These are phyloP conservation scores for Penicillium arizonense DNA, from an alignment of 495 filamentous ascomycete genomes.

Conservation along the genomic window DNA sequence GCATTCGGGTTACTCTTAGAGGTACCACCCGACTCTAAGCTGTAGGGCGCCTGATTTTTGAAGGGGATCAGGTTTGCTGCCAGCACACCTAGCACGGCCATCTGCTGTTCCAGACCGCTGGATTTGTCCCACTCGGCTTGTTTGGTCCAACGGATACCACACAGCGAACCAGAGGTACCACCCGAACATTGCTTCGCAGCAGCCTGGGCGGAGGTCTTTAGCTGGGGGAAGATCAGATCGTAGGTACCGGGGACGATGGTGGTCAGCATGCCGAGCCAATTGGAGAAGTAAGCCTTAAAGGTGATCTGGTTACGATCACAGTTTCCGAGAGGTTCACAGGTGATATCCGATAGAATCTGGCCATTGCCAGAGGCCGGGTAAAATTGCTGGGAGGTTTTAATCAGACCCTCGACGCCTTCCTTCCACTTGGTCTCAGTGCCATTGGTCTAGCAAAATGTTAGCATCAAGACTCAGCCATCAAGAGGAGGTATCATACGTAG, in stretches of 20 bases:
- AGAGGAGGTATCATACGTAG: constrained; percentile 37
- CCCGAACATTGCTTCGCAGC: constrained; percentile 61
- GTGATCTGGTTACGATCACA: constrained; percentile 71
- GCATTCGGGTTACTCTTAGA: constrained; percentile 61
- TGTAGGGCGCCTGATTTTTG: constrained; percentile 49
- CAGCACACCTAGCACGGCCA: constrained; percentile 58
- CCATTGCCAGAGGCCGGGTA: constrained; percentile 53
- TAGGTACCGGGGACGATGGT: constrained; percentile 65
- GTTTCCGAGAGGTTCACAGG: constrained; percentile 62
- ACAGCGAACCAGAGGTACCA: constrained; percentile 45
- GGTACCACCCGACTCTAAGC: constrained; percentile 60
- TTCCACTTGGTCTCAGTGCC: constrained; percentile 52
- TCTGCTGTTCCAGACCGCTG: constrained; percentile 55
- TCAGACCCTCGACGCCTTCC: constrained; percentile 51
- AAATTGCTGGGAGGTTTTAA: constrained; percentile 43
- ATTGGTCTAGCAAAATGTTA: constrained; percentile 35
- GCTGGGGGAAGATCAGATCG: constrained; percentile 53
- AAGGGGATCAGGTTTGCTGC: constrained; percentile 51
- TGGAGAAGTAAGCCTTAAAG: constrained; percentile 74
- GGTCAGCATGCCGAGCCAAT: constrained; percentile 65
- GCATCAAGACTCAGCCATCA: neutral
- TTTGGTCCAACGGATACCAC: constrained; percentile 53
- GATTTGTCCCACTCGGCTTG: constrained; percentile 43
- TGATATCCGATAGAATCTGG: constrained; percentile 62
- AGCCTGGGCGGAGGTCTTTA: constrained; percentile 55